Percentiles rank a stretch among this genome's conserved stretches.
Conservation (phyloP, 2,329 filamentous ascomycete genomes). For the Arthrobotrys pseudoclavata region DNA sequence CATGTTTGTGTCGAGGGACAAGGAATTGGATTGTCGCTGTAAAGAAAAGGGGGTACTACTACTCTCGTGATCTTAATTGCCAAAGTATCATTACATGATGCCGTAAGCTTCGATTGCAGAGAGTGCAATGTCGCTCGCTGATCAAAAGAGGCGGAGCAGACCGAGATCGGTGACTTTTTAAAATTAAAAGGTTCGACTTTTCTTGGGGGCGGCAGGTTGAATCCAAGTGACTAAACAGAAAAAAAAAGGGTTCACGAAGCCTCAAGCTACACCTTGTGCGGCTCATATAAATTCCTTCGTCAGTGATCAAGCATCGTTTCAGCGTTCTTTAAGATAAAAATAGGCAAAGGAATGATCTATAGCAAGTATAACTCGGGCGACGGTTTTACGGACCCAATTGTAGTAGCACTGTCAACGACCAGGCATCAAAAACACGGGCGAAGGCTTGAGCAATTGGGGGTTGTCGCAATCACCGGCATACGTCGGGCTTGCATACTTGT, state of each 20-base stretch:
- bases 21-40: conserved; percentile 47
- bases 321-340: conserved; percentile 40
- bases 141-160: conserved; percentile 42
- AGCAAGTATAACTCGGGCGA: conserved; percentile 14
- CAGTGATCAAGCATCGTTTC: conserved; percentile 31
- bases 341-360: conserved; percentile 15
- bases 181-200: conserved; percentile 51
- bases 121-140: conserved; percentile 25
- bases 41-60: conserved; percentile 41
- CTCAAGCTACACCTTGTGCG: conserved; percentile 14
- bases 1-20: conserved; percentile 22
- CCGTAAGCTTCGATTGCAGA: conserved; percentile 36
- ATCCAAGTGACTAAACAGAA: conserved; percentile 36
- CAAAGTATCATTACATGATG: conserved; percentile 29
- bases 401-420: conserved; percentile 7
- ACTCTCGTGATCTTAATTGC: conserved; percentile 28
- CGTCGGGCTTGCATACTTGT: conserved; percentile 33
- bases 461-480: conserved; percentile 42
- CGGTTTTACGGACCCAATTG: background rate
- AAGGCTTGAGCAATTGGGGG: conserved; percentile 20
- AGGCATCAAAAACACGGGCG: conserved; percentile 57
- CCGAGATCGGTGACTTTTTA: conserved; percentile 51
- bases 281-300: conserved; percentile 43
- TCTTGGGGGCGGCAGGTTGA: conserved; percentile 33
- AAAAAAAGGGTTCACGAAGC: conserved; percentile 27